Evolutionary conservation across 495 filamentous ascomycete genomes (phyloP), one percentile per base, ranked within the genome.

Genomic region (Hypoxylon intermedium): DNA sequence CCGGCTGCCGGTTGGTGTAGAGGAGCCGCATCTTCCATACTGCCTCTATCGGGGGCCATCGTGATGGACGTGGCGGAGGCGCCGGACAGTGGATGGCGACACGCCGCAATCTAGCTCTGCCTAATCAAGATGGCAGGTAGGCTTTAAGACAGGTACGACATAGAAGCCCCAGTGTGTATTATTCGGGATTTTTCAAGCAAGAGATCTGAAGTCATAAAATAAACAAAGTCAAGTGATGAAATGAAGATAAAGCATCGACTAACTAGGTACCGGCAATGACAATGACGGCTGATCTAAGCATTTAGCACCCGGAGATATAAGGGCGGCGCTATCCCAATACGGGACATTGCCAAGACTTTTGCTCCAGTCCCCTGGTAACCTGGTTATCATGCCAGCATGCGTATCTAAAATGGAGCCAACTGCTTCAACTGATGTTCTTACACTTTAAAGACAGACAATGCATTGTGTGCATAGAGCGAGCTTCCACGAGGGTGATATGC

Each of bases 1-100:
- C 12, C 57, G 46, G 51, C 30, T 11, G 54, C 53, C 30, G 53
- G 30, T 23, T 53, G 28, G 31, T 61, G 52, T 47, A 49, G 53
- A 24, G 60, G 50, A 19, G 57, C 31, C 47, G 28, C 42, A 4
- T 58, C 46, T 21, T 65, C 54, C 28, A 19, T 15, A n/a, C 12
- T 51, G 37, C 63, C 69, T 60, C 67, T 65, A 37, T 67, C 69
- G 13, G 69, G 67, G 0, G 66, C 53, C 66, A 72, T 69, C 2
- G 16, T 41, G 19, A 21, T 21, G 21, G 36, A 33, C 42, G 43
- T 11, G 41, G 43, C 23, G 33, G 42, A 13, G 44, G 24, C 3
- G 7, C 7, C 24, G 24, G 4, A 26, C 24, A 23, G n/a, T 23
- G 49, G 30, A 53, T 26, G 34, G 23, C 31, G 21, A 48, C 15